Evolutionary conservation across 352 stramenopile species (phyloP).

Genomic region (Globisporangium echinulatum): DNA sequence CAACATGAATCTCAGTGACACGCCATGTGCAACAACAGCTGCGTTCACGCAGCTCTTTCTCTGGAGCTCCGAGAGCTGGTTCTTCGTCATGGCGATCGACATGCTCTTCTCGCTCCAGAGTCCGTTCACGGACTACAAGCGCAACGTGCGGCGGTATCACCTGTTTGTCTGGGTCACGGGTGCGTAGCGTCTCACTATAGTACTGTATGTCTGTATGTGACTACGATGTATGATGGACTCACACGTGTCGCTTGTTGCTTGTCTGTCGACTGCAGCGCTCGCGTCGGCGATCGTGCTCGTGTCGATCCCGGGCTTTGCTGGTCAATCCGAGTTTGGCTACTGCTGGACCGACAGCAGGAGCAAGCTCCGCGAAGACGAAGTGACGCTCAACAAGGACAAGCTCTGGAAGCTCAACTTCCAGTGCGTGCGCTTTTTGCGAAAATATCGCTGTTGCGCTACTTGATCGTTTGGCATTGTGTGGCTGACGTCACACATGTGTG

Average conservation of each 20-base stretch:
- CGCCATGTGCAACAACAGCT: slow-evolving; percentile 57
- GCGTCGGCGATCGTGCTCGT: slow-evolving; percentile 66
- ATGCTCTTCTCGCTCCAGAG: slow-evolving; percentile 82
- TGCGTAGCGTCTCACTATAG: slow-evolving; percentile 12
- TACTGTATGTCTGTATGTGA: slow-evolving; percentile 5
- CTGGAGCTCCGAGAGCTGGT: slow-evolving; percentile 85
- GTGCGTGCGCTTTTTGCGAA: slow-evolving; percentile 21
- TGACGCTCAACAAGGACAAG: slow-evolving; percentile 3
- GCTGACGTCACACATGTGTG: background rate
- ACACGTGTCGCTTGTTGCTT: background rate
- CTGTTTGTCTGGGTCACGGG: slow-evolving; percentile 75
- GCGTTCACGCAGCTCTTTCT: slow-evolving; percentile 83
- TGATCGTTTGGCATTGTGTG: background rate
- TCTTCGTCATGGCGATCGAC: slow-evolving; percentile 87
- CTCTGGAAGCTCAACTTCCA: slow-evolving; percentile 85
- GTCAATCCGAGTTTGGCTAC: slow-evolving; percentile 77
- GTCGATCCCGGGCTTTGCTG: slow-evolving; percentile 61
- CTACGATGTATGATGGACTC: background rate
- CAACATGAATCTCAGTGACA: slow-evolving; percentile 22
- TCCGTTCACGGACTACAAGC: slow-evolving; percentile 86
- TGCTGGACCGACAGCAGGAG: slow-evolving; percentile 78
- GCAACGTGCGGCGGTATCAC: slow-evolving; percentile 79
- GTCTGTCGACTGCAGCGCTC: slow-evolving; percentile 23
- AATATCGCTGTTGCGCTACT: background rate
- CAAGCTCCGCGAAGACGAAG: slow-evolving; percentile 27